Conservation (phyloP, 2,329 filamentous ascomycete genomes). For the Alternaria panax region DNA sequence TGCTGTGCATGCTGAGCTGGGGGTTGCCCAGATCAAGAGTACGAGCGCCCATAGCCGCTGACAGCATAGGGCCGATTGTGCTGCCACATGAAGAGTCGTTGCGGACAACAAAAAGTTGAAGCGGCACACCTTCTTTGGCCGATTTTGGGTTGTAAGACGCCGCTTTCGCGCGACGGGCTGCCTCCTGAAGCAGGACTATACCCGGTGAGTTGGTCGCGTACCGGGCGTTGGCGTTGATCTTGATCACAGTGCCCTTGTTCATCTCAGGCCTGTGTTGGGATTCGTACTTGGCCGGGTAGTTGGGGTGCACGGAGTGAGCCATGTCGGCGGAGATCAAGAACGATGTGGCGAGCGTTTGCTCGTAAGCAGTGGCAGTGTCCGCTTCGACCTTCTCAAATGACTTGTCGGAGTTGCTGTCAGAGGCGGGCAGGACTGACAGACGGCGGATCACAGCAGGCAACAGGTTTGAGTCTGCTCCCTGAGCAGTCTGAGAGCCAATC, state of each 20-base stretch:
- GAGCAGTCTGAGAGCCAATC: conserved; percentile 89
- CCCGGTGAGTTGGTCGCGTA: conserved; percentile 97
- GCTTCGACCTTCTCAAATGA: conserved; percentile 69
- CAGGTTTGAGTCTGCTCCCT: conserved; percentile 92
- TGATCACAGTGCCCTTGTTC: conserved; percentile 96
- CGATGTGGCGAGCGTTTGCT: conserved; percentile 88
- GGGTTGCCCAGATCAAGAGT: conserved; percentile 94
- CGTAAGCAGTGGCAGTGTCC: conserved; percentile 79
- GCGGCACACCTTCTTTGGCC: conserved; percentile 73
- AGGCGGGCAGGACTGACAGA: conserved; percentile 77
- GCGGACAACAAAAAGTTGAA: conserved; percentile 94
- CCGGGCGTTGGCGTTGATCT: conserved; percentile 96
- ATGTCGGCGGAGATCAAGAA: conserved; percentile 97
- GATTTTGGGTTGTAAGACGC: conserved; percentile 52
- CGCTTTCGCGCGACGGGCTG: conserved; percentile 68
- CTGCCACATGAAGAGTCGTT: conserved; percentile 95
- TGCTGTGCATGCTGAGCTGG: conserved; percentile 96
- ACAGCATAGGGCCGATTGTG: conserved; percentile 97
- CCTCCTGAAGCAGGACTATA: conserved; percentile 90
- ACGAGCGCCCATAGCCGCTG: conserved; percentile 82
- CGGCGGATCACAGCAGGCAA: conserved; percentile 86
- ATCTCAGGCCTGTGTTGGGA: conserved; percentile 88
- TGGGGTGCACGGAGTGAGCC: conserved; percentile 95
- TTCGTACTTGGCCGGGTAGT: conserved; percentile 93
- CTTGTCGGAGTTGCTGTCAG: conserved; percentile 64